Evolutionary conservation across 169 alveolate species (phyloP).

Genomic region (Toxoplasma gondii): DNA sequence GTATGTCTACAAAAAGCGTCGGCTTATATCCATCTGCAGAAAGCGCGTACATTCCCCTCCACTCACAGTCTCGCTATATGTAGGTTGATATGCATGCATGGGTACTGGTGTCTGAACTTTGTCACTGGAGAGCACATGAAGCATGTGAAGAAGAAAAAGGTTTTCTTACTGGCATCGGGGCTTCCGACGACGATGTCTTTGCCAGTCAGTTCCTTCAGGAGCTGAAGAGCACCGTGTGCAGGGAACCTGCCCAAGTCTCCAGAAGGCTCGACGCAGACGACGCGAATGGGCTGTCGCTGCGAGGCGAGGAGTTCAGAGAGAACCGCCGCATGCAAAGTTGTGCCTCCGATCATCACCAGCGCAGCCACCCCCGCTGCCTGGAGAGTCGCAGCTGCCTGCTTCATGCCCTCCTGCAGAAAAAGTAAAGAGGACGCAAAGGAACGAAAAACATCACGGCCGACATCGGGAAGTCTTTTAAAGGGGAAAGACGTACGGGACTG

Average conservation of each 20-base stretch:
- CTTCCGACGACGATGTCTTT: slow-evolving; percentile 32
- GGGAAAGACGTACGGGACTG: no score
- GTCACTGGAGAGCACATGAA: no score
- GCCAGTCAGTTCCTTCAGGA: slow-evolving; percentile 1
- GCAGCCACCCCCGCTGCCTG: background rate
- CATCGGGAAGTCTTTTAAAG: no score
- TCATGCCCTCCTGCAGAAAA: slow-evolving; percentile 8
- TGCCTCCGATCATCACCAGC: slow-evolving; percentile 9
- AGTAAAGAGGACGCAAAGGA: background rate
- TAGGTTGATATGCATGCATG: no score
- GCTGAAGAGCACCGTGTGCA: background rate
- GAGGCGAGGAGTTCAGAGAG: background rate
- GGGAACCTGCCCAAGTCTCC: background rate
- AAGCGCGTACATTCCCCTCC: no score
- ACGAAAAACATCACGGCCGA: background rate
- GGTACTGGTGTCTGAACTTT: no score
- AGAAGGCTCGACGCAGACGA: slow-evolving; percentile 18
- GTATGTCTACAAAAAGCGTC: no score
- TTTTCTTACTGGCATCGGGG: background rate
- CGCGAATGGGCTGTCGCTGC: background rate
- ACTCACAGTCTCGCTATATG: no score
- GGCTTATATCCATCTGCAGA: no score
- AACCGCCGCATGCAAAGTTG: background rate
- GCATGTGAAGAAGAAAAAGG: no score
- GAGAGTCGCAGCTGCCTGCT: background rate